A percentile compares a stretch with the other conserved stretches of the same genome.
phyloP scores from a whole-genome alignment of 169 alveolate species.

The Perkinsus marinus region DNA sequence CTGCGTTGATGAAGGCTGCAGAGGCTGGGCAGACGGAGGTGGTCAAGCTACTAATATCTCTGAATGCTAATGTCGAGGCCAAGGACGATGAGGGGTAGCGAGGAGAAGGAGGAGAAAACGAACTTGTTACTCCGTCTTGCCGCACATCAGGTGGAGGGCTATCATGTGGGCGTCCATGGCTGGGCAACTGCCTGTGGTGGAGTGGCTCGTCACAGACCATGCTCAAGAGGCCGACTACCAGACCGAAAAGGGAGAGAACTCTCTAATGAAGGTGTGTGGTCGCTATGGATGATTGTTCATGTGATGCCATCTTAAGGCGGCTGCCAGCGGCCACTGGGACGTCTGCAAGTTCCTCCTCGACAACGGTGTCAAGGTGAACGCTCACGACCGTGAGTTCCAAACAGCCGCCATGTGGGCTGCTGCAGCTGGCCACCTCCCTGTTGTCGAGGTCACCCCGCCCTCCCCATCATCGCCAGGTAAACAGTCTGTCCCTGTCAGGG shows the following conservation, averaged over 20 bases:
- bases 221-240: not conserved
- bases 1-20: constrained; percentile 2
- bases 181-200: constrained; percentile 1
- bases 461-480: no score
- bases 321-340: not conserved
- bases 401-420: constrained; percentile 2
- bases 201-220: not conserved
- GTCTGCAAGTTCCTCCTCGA: constrained; percentile 3
- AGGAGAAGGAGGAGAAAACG: not conserved
- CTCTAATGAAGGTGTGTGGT: not conserved
- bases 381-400: constrained; percentile 1
- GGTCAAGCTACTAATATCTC: not conserved
- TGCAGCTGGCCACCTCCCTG: not conserved
- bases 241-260: not conserved
- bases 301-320: no score
- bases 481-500: no score
- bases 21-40: not conserved
- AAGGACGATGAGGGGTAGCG: not conserved
- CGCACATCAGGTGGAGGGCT: not conserved
- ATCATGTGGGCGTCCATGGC: constrained; percentile 1
- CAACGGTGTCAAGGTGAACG: constrained; percentile 1
- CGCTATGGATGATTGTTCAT: no score
- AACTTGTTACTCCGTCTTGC: not conserved
- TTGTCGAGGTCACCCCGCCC: no score
- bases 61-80: not conserved